Conservation (phyloP, 345 rosid species). For the Linum tenue region DNA sequence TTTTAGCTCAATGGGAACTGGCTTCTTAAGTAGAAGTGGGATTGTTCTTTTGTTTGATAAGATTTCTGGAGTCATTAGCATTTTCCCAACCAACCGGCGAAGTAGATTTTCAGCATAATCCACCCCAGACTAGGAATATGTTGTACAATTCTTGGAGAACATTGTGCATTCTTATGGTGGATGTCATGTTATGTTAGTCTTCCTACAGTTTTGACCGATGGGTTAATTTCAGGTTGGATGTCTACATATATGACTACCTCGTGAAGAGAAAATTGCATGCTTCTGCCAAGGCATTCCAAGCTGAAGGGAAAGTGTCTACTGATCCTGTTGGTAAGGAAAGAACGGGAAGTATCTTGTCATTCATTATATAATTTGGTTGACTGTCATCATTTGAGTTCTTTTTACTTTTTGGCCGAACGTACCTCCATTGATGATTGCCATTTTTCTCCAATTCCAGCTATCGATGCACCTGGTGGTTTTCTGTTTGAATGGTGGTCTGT, state of each 20-base stretch:
- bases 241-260: conserved; percentile 56
- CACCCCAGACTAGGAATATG: no score
- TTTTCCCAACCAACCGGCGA: no score
- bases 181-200: not conserved
- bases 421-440: conserved; percentile 10
- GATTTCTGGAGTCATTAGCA: no score
- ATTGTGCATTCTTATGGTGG: conserved; percentile 1
- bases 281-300: conserved; percentile 53
- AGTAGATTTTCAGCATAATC: no score
- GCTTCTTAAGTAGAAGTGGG: no score
- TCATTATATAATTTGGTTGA: not conserved
- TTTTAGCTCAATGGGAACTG: not conserved
- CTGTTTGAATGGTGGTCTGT: conserved; percentile 80
- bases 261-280: conserved; percentile 51
- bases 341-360: not conserved
- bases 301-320: conserved; percentile 49
- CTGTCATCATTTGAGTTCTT: not conserved
- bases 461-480: conserved; percentile 64
- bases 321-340: conserved; percentile 47
- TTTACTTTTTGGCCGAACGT: not conserved
- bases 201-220: not conserved
- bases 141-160: not conserved
- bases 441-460: conserved; percentile 30
- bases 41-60: no score
- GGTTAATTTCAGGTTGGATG: conserved; percentile 48